phyloP scores from a whole-genome alignment of 306 rosid species.

The Luffa acutangula region DNA sequence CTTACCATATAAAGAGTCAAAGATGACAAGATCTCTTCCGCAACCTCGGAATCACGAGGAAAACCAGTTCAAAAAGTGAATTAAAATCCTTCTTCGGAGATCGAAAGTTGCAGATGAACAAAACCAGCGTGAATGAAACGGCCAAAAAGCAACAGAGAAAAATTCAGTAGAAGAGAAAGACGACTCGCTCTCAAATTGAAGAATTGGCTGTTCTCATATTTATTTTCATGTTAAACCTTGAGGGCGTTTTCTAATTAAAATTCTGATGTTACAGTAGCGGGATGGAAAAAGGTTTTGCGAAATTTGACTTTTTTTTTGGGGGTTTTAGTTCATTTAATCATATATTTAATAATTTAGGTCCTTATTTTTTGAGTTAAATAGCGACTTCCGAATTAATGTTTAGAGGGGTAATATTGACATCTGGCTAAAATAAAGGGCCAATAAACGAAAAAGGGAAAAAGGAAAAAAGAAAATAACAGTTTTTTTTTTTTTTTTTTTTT shows the following conservation, averaged over 20 bases:
- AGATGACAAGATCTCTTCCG: constrained; percentile 38
- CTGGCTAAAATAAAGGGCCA: background rate
- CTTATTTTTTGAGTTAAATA: background rate
- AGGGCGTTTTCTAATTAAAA: background rate
- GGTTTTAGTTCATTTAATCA: background rate
- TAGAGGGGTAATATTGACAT: background rate
- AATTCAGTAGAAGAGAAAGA: background rate
- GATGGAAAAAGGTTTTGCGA: background rate
- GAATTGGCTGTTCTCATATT: background rate
- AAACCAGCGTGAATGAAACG: background rate
- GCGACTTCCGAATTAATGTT: background rate
- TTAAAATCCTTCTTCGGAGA: constrained; percentile 3
- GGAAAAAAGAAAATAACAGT: background rate
- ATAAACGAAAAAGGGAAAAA: too few relatives aligned
- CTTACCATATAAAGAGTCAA: constrained; percentile 20
- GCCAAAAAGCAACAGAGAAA: background rate
- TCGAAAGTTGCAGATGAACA: background rate
- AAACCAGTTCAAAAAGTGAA: constrained; percentile 4
- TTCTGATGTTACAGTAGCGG: background rate
- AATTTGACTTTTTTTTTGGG: background rate
- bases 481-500: too few relatives aligned
- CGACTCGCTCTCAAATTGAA: background rate
- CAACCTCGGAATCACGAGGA: constrained; percentile 22
- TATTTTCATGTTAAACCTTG: background rate
- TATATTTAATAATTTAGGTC: background rate